These are phyloP conservation scores for Pseudozyma tsukubaensis DNA, from an alignment of 1,284 basidiomycete genomes.

Conservation along the genomic window DNA sequence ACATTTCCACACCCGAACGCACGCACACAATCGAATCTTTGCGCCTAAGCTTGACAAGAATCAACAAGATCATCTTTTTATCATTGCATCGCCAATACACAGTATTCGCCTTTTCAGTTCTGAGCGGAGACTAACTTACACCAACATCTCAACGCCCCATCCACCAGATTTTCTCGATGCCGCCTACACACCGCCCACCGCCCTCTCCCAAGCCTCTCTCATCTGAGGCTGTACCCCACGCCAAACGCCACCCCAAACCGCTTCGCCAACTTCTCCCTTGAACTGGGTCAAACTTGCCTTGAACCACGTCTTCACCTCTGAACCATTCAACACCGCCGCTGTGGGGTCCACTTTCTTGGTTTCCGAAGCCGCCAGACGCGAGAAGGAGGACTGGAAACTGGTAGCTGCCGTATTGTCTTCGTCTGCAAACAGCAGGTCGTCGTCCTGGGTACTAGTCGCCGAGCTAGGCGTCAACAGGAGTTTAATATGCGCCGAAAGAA, in stretches of 20 bases:
- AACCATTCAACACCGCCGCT: background rate
- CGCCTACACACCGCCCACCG: background rate
- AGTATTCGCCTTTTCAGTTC: too few species aligned
- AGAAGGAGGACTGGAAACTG: conserved; percentile 93
- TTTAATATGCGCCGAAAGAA: conserved; percentile 73
- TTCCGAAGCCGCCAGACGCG: conserved; percentile 82
- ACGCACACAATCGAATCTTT: too few species aligned
- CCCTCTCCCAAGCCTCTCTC: conserved; percentile 14
- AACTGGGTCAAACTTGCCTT: background rate
- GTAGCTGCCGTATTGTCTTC: conserved; percentile 75
- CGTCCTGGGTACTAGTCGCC: conserved; percentile 73
- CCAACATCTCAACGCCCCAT: background rate
- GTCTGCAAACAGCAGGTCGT: conserved; percentile 81
- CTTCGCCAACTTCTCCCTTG: conserved; percentile 3
- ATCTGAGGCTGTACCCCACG: conserved; percentile 1
- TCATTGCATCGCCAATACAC: too few species aligned
- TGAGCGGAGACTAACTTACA: too few species aligned
- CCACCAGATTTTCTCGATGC: background rate
- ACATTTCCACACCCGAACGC: too few species aligned
- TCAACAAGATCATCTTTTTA: too few species aligned
- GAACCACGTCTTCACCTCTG: conserved; percentile 27
- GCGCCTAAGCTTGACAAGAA: too few species aligned
- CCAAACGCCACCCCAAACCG: conserved; percentile 14
- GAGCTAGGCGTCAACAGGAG: conserved; percentile 78
- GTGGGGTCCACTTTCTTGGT: conserved; percentile 18